Percentiles rank a stretch among this genome's conserved stretches.
These are phyloP conservation scores for Yamadazyma friedrichii DNA, from an alignment of 1,139 yeast species.

Conservation along the genomic window DNA sequence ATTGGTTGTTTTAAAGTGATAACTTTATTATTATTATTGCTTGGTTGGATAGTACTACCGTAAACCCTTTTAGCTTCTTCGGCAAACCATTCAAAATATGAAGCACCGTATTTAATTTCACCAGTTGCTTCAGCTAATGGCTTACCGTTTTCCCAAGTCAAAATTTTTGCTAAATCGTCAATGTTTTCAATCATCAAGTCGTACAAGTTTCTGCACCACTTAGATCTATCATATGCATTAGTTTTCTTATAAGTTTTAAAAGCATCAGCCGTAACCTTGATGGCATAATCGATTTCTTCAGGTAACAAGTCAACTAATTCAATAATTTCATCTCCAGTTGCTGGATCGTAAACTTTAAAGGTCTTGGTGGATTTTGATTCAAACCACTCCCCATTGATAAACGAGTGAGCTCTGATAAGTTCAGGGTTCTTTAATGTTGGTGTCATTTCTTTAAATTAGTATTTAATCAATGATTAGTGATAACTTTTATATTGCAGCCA, in stretches of 20 bases:
- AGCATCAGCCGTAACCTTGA: slow-evolving; percentile 58
- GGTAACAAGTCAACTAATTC: slow-evolving; percentile 57
- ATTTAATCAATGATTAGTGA: neutral
- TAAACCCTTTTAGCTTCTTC: slow-evolving; percentile 44
- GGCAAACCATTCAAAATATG: slow-evolving; percentile 46
- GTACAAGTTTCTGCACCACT: slow-evolving; percentile 58
- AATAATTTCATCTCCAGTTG: slow-evolving; percentile 58
- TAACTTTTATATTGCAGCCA: neutral
- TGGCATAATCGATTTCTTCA: slow-evolving; percentile 57
- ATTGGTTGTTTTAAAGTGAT: slow-evolving; percentile 46
- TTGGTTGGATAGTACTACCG: slow-evolving; percentile 43
- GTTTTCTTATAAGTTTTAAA: slow-evolving; percentile 59
- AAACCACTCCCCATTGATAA: slow-evolving; percentile 73
- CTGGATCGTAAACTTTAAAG: slow-evolving; percentile 76
- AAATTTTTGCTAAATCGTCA: slow-evolving; percentile 42
- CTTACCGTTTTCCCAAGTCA: slow-evolving; percentile 47
- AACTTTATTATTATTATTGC: slow-evolving; percentile 37
- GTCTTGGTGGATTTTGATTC: slow-evolving; percentile 47
- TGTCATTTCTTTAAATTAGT: slow-evolving; percentile 3
- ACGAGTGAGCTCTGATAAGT: slow-evolving; percentile 57
- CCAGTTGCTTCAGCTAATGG: slow-evolving; percentile 41
- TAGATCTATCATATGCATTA: slow-evolving; percentile 64
- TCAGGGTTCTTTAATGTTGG: slow-evolving; percentile 48
- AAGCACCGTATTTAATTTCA: slow-evolving; percentile 43
- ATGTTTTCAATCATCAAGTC: slow-evolving; percentile 39